Evolutionary conservation across 352 stramenopile genomes (phyloP).

Genomic region (Elongisporangium prolatum): DNA sequence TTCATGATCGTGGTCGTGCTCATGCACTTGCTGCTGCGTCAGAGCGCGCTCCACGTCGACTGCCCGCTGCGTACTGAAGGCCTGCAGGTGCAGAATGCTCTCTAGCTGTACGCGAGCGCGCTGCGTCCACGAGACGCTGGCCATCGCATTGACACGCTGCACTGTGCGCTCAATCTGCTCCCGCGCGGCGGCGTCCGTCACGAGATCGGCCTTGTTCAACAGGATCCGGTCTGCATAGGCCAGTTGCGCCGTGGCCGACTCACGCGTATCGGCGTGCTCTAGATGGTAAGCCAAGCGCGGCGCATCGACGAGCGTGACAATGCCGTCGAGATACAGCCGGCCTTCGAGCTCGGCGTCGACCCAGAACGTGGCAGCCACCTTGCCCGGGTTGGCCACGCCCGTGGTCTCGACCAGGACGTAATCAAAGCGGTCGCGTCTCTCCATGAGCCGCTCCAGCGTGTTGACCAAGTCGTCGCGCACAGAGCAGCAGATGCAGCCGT

Average conservation of each 20-base stretch:
- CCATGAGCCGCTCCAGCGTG: conserved; percentile 81
- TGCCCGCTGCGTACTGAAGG: conserved; percentile 66
- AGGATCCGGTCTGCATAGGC: conserved; percentile 98
- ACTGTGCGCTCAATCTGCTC: conserved; percentile 37
- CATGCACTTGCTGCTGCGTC: conserved; percentile 5
- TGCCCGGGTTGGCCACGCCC: conserved; percentile 91
- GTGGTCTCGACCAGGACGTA: conserved; percentile 95
- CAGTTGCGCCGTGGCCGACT: conserved; percentile 94
- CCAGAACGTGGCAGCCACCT: conserved; percentile 96
- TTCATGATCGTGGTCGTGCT: conserved; percentile 14
- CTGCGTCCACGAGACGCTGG: conserved; percentile 59
- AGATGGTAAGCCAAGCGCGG: conserved; percentile 89
- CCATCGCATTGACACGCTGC: conserved; percentile 57
- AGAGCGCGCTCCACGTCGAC: conserved; percentile 49
- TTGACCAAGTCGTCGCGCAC: conserved; percentile 90
- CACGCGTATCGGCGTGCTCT: conserved; percentile 30
- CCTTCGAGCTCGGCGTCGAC: conserved; percentile 91
- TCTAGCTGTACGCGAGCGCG: conserved; percentile 51
- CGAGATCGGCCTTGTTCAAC: conserved; percentile 98
- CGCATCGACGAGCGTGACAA: conserved; percentile 97
- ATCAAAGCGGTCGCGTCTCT: conserved; percentile 78
- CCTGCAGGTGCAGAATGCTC: conserved; percentile 74
- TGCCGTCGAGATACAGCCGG: conserved; percentile 89
- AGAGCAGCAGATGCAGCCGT: conserved; percentile 98
- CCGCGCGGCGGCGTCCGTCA: conserved; percentile 51